Evolutionary conservation across 2,329 filamentous ascomycete species (phyloP).

Genomic region (Cercospora zeina): DNA sequence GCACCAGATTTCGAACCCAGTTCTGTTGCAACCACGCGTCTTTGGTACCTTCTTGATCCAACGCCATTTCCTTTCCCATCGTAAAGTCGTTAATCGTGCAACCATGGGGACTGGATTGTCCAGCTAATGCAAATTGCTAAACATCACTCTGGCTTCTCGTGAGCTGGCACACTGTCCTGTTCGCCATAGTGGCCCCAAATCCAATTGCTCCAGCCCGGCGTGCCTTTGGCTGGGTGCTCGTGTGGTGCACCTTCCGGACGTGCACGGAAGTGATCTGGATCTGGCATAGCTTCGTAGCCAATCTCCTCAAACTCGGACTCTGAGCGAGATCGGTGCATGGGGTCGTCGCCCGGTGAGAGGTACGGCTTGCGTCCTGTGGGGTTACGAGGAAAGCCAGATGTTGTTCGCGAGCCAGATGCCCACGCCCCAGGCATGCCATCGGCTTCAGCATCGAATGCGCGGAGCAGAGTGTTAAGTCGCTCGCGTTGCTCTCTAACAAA

Average conservation of each 20-base stretch:
- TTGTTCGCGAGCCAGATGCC: constrained; percentile 28
- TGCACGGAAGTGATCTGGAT: constrained; percentile 36
- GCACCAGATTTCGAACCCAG: not conserved
- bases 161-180: constrained; percentile 38
- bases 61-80: constrained; percentile 4
- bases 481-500: constrained; percentile 81
- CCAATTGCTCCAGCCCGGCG: constrained; percentile 40
- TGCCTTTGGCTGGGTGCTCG: constrained; percentile 22
- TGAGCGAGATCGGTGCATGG: constrained; percentile 75
- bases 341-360: constrained; percentile 32
- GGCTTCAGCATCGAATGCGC: constrained; percentile 78
- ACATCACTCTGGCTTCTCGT: constrained; percentile 35
- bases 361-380: constrained; percentile 37
- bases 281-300: constrained; percentile 42
- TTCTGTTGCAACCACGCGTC: constrained; percentile 4
- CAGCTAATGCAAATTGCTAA: not conserved
- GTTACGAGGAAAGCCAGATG: constrained; percentile 29
- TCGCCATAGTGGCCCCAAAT: constrained; percentile 45
- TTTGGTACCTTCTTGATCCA: not conserved
- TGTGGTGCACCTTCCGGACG: constrained; percentile 15
- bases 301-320: constrained; percentile 77
- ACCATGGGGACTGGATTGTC: not conserved
- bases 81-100: constrained; percentile 8
- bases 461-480: constrained; percentile 69
- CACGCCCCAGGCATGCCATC: constrained; percentile 45